Base-by-base conservation (phyloP, 1,284 basidiomycete species). In the Pseudozyma tsukubaensis region DNA sequence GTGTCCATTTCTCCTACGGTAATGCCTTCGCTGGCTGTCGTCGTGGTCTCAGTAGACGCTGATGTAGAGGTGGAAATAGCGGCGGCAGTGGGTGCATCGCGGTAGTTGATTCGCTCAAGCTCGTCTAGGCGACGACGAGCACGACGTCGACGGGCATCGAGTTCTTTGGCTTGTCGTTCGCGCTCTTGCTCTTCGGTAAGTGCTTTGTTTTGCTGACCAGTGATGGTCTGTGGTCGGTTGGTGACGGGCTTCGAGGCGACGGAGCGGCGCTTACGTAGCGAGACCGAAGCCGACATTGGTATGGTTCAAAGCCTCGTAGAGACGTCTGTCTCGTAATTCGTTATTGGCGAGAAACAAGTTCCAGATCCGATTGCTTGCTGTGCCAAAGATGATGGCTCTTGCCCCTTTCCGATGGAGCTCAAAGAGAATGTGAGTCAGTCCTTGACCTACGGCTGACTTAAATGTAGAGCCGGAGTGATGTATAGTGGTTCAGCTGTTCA, bases 161-260 rank as follows among this genome's bases (percentile, higher is more conserved):
- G 45, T 19, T 73, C 57, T n/a, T 57, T 62, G 18, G 65, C 57
- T 50, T 69, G 71, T 19, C 71, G 57, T 39, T 73, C 71, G 36
- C 57, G 57, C 34, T 68, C 60, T 37, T 73, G 65, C n/a, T 73
- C 60, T 10, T 63, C 65, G 42, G 56, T 64, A 43, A 69, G 71
- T 35, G 49, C 56, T 39, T 65, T 68, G 57, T 61, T 56, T 53
- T 68, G 71, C 21, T 73, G 71, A 0, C 71, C 71, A 0, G 71
- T 73, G 58, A 73, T 73, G 21, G 71, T 73, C 18, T 73, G 71
- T 21, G 71, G 71, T 13, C 71, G 71, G 24, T 73, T 73, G 32
- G 58, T 73, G 45, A 58, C 51, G 36, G 71, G 71, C 8, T 58
- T 49, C 1, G 58, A 68, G 32, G 71, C 61, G 48, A 68, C 58